Percentiles rank a stretch among this genome's conserved stretches.
Conservation (phyloP, 148 eudicot genomes). For the Heliosperma pusillum region DNA sequence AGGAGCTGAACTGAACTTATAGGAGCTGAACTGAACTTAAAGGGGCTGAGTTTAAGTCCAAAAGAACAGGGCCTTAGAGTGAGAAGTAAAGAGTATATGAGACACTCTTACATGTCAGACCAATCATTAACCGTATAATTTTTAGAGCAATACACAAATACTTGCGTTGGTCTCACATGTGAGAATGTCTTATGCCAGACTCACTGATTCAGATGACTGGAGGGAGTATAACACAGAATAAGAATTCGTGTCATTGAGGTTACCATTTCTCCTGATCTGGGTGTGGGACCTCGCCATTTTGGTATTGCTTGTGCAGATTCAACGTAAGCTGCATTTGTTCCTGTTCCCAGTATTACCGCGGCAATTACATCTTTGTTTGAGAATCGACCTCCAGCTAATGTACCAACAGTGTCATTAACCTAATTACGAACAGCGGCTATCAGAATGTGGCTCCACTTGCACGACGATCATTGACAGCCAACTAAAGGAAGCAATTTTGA, state of each 20-base stretch:
- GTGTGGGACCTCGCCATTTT: constrained; percentile 62
- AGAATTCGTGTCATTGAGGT: constrained; percentile 21
- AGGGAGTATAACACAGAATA: not conserved
- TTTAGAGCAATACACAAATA: too few relatives aligned
- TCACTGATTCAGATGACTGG: not conserved
- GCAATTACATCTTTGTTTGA: constrained; percentile 47
- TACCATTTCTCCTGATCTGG: constrained; percentile 78
- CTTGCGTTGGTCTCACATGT: too few relatives aligned
- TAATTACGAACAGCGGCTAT: constrained; percentile 24
- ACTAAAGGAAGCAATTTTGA: not conserved
- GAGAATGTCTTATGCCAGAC: too few relatives aligned
- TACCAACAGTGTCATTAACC: constrained; percentile 81
- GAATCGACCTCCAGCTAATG: constrained; percentile 78
- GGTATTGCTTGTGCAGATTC: constrained; percentile 71
- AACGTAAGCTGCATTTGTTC: constrained; percentile 76
- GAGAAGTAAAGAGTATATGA: too few relatives aligned
- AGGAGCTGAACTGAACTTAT: too few relatives aligned
- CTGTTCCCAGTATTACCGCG: constrained; percentile 76
- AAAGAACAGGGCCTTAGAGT: too few relatives aligned
- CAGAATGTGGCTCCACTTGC: not conserved
- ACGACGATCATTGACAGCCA: too few relatives aligned
- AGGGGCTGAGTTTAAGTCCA: too few relatives aligned
- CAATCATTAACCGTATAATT: too few relatives aligned
- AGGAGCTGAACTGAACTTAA: too few relatives aligned
- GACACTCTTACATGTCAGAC: too few relatives aligned